Evolutionary conservation across 1,139 yeast species (phyloP), one percentile per base, ranked within the genome.

Genomic region (Scheffersomyces illinoinensis): DNA sequence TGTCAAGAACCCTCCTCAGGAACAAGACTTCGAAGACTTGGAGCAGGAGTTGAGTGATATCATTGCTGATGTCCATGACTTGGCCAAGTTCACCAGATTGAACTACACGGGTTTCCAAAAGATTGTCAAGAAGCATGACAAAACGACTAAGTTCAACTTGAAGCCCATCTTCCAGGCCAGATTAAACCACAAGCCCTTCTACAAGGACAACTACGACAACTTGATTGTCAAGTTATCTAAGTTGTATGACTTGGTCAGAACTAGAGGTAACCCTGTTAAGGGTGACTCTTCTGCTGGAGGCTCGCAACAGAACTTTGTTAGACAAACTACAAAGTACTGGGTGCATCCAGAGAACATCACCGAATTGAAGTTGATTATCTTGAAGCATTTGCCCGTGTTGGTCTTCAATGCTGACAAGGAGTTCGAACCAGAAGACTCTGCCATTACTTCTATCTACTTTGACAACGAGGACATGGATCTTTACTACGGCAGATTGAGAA

Each of bases 241-340:
- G 68, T 82, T 92, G 59, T 95, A 95, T 69, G 98, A 96, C 71
- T 78, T 93, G 65, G 98, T 95, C 26, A 86, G 99, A 73, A 95
- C 98, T 1, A 85, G 97, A 67, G 99, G 99, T 66, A 90, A 92
- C 69, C 98, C 99, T 21, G 91, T 92, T 53, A 84, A 86, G 69
- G 98, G 98, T 63, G 99, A 95, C 76, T 87, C 97, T 1, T 74
- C 98, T 4, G 98, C 99, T 20, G 99, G 99, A 69, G 99, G 99
- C 53, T 84, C 91, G 52, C 98, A 93, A 80, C 99, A 96, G 75
- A 96, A 95, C 79, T 95, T 95, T 70, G 98, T 95, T 55, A 89
- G 99, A 76, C 99, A 95, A 76, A 95, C 99, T 20, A 95, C 99
- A 20, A 95, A 95, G 71, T 95, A 95, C 77, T 95, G 99, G 99